A percentile compares a stretch with the other conserved stretches of the same genome.
Evolutionary conservation across 805 yeast species (phyloP).

Genomic region (Yamadazyma akitaensis): DNA sequence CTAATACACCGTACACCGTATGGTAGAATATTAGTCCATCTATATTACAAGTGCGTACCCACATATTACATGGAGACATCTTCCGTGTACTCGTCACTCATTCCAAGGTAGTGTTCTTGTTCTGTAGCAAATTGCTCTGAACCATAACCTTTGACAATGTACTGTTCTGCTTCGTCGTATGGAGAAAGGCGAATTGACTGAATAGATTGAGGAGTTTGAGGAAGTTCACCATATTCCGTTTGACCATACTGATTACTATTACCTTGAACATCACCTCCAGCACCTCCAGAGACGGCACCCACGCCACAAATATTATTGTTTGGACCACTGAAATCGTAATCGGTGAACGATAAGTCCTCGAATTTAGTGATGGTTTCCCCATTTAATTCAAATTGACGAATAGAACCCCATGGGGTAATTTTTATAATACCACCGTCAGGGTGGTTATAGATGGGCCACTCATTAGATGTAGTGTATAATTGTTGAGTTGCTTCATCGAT

Average conservation of each 20-base stretch:
- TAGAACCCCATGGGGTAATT: slow-evolving; percentile 62
- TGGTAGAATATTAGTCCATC: background rate
- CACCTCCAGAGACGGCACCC: background rate
- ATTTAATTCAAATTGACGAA: slow-evolving; percentile 43
- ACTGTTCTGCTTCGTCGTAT: slow-evolving; percentile 36
- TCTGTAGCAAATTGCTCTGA: slow-evolving; percentile 15
- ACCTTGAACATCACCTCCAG: background rate
- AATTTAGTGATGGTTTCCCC: slow-evolving; percentile 47
- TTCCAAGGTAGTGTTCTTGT: slow-evolving; percentile 38
- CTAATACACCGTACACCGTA: background rate
- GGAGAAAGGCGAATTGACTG: slow-evolving; percentile 27
- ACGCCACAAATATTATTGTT: background rate
- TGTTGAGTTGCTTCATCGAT: slow-evolving; percentile 17
- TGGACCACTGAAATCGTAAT: slow-evolving; percentile 16
- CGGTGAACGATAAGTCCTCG: slow-evolving; percentile 39
- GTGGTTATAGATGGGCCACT: slow-evolving; percentile 55
- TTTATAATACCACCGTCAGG: slow-evolving; percentile 63
- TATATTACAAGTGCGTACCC: background rate
- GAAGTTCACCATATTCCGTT: slow-evolving; percentile 12
- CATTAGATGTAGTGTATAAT: slow-evolving; percentile 26
- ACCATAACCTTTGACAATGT: slow-evolving; percentile 34
- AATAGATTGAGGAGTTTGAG: slow-evolving; percentile 25
- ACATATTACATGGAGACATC: slow-evolving; percentile 3
- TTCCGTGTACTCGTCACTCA: slow-evolving; percentile 22
- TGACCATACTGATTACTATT: background rate